Conservation (phyloP, 2,329 filamentous ascomycete genomes). For the Monilinia laxa region DNA sequence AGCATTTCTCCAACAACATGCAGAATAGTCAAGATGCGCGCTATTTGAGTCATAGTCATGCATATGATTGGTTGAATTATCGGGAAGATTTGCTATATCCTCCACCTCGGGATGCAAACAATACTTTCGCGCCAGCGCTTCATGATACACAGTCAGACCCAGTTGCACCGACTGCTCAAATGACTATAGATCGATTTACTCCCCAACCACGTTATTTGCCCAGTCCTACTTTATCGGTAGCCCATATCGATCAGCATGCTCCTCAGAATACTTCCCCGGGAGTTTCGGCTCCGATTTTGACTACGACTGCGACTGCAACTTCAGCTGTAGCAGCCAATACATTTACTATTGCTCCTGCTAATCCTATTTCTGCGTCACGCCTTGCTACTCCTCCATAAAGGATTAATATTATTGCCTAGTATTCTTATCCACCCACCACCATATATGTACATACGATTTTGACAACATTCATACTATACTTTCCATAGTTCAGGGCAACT, state of each 20-base stretch:
- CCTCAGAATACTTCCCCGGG: background rate
- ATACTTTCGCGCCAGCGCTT: background rate
- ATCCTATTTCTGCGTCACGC: background rate
- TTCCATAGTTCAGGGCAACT: background rate
- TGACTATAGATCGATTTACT: background rate
- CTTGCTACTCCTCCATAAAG: conserved; percentile 13
- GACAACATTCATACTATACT: background rate
- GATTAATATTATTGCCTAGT: background rate
- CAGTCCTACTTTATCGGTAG: conserved; percentile 8
- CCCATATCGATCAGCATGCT: conserved; percentile 9
- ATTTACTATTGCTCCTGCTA: background rate
- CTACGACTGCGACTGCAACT: background rate
- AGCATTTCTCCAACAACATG: background rate
- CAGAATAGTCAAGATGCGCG: background rate
- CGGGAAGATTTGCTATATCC: background rate
- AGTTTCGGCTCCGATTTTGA: background rate
- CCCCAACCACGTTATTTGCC: background rate
- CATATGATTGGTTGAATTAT: background rate
- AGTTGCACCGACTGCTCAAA: background rate
- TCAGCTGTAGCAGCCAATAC: background rate
- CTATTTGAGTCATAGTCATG: background rate
- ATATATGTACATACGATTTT: conserved; percentile 1
- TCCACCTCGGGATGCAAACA: background rate
- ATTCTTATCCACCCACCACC: background rate
- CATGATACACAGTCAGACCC: background rate